Evolutionary conservation across 768 basidiomycete species (phyloP), one percentile per base, ranked within the genome.

Genomic region (Udeniomyces megalosporus): DNA sequence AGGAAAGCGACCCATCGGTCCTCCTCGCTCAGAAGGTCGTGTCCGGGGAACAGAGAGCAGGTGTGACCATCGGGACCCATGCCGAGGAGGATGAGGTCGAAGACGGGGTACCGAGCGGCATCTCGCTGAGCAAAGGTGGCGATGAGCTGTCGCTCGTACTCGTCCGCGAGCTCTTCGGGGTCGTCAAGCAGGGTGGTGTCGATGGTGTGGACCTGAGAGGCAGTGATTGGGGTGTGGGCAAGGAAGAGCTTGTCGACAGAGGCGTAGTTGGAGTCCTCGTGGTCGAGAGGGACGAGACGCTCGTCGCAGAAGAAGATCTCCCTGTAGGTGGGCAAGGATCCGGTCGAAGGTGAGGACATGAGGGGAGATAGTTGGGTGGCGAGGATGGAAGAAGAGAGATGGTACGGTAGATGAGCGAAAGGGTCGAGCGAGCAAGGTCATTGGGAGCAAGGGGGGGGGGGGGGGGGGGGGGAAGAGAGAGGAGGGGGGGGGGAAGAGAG

Each of bases 41-140:
- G 93, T n/a, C 80, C 86, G 10, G 95, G 95, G 81, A 99, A 99
- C 68, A 99, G 83, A 7, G 88, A 91, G 65, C 86, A 90, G 46
- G 93, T 97, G 78, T 99, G 95, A n/a, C 93, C 93, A 72, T 96
- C 95, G 5, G 87, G 88, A 32, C 95, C 95, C 80, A 92, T 84
- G 53, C 95, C 95, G 56, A 99, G 84, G 48, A 99, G 82, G 76
- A 97, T 86, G 71, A 99, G 82, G 72, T 99, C 95, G 74, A 99
- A 97, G 56, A 95, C 79, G 66, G 95, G 95, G 80, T 96, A 97
- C 64, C 92, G 84, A 20, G 93, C 93, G 4, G 90, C 79, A 72
- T 96, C 89, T 71, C 84, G 87, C 71, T 85, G 83, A 0, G 92
- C 95, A 71, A 99, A 99, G 72, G 86, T 85, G 64, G 74, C 79